Evolutionary conservation across 306 rosid genomes (phyloP).

Genomic region (Prunus mongolica): DNA sequence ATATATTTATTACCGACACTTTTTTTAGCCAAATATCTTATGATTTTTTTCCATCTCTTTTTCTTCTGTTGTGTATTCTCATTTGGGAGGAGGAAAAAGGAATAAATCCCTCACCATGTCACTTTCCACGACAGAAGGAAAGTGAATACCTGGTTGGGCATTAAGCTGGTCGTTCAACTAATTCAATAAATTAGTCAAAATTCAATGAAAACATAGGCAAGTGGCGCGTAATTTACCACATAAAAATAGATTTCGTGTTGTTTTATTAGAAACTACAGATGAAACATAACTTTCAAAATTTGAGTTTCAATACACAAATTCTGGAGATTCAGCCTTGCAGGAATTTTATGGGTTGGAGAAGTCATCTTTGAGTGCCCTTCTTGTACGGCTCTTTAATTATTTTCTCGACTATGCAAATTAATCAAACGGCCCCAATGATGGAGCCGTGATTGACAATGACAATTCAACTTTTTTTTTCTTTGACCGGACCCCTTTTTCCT

Average conservation of each 20-base stretch:
- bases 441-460: neutral
- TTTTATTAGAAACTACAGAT: too few species aligned
- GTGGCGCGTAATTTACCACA: too few species aligned
- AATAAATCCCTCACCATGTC: neutral
- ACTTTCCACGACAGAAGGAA: neutral
- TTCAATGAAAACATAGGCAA: neutral
- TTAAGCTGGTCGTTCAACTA: neutral
- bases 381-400: neutral
- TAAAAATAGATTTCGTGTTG: too few species aligned
- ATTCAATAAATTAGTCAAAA: neutral
- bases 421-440: neutral
- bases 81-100: neutral
- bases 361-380: neutral
- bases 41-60: neutral
- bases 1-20: slow-evolving; percentile 6
- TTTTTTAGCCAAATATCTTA: neutral
- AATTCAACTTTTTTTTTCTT: neutral
- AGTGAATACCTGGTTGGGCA: neutral
- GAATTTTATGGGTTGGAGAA: neutral
- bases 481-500: neutral
- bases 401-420: neutral
- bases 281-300: too few species aligned
- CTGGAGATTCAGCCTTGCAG: neutral
- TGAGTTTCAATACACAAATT: too few species aligned
- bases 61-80: neutral